These are phyloP conservation scores for Aspergillus persii DNA, from an alignment of 2,329 filamentous ascomycete species.

Conservation along the genomic window DNA sequence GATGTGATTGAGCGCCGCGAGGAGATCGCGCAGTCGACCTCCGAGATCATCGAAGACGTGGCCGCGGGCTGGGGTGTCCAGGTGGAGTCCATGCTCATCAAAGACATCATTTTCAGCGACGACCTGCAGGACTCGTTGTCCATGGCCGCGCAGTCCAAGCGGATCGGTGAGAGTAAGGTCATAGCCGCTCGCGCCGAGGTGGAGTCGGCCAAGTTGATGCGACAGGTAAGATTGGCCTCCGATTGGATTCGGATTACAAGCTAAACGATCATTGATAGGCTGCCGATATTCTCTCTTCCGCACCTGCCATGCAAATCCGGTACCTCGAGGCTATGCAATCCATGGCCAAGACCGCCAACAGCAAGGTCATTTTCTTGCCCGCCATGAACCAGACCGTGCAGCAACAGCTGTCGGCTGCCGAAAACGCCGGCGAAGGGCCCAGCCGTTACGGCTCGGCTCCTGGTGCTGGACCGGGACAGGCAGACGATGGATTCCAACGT, in stretches of 20 bases:
- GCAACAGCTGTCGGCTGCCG: conserved; percentile 49
- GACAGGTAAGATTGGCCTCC: conserved; percentile 56
- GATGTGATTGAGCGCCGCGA: conserved; percentile 98
- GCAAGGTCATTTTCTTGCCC: conserved; percentile 82
- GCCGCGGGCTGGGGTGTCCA: conserved; percentile 91
- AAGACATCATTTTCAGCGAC: conserved; percentile 96
- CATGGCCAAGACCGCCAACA: conserved; percentile 92
- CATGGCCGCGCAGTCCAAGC: conserved; percentile 98
- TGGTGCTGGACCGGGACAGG: conserved; percentile 33
- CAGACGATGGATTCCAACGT: conserved; percentile 66
- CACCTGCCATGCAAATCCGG: conserved; percentile 96
- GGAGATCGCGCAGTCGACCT: conserved; percentile 91
- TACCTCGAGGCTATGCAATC: conserved; percentile 98
- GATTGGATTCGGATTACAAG: neutral
- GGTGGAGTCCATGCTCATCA: conserved; percentile 98
- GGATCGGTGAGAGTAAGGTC: conserved; percentile 97
- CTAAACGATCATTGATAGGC: conserved; percentile 46
- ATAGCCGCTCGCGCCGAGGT: conserved; percentile 96
- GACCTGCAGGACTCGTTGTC: conserved; percentile 94
- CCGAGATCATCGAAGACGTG: conserved; percentile 96
- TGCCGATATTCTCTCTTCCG: conserved; percentile 86
- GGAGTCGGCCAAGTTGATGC: conserved; percentile 79
- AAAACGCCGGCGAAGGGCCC: conserved; percentile 56
- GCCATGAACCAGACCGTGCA: conserved; percentile 60
- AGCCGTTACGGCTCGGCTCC: conserved; percentile 39